Evolutionary conservation across 1,139 yeast species (phyloP).

Genomic region (Suhomyces bribrorum): DNA sequence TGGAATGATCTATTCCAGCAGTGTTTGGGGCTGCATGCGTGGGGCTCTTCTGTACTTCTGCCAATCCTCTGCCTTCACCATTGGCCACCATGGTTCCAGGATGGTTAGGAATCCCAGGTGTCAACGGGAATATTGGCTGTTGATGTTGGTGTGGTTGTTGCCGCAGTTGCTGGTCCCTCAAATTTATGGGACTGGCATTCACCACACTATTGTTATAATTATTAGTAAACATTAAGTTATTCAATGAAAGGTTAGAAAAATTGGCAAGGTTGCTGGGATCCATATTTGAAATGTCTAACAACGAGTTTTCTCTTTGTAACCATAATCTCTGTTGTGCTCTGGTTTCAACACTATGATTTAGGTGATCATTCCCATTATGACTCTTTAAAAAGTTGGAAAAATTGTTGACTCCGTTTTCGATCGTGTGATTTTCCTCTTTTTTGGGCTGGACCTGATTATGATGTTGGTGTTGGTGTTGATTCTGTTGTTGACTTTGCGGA

Average conservation of each 20-base stretch:
- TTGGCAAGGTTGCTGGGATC: constrained; percentile 37
- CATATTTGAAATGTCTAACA: constrained; percentile 53
- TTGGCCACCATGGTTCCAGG: constrained; percentile 2
- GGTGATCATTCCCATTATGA: constrained; percentile 14
- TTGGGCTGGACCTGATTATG: neutral
- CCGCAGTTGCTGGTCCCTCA: constrained; percentile 6
- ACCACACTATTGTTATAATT: constrained; percentile 23
- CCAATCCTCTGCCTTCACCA: constrained; percentile 3
- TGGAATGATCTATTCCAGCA: constrained; percentile 8
- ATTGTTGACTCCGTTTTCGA: constrained; percentile 31
- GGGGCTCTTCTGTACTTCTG: neutral
- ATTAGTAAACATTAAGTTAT: constrained; percentile 50
- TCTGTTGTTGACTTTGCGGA: neutral
- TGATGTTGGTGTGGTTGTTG: constrained; percentile 8
- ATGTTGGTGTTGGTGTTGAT: neutral
- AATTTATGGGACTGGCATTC: constrained; percentile 7
- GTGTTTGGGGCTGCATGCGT: neutral
- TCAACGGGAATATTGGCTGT: constrained; percentile 12
- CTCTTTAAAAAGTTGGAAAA: constrained; percentile 34
- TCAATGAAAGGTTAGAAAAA: constrained; percentile 46
- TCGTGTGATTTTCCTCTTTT: constrained; percentile 1
- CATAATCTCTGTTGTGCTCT: constrained; percentile 82
- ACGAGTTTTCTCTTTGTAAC: constrained; percentile 77
- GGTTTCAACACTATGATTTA: constrained; percentile 41
- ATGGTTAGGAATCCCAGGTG: constrained; percentile 14